Conservation (phyloP, 1,139 yeast species). For the Sporopachydermia cereana region DNA sequence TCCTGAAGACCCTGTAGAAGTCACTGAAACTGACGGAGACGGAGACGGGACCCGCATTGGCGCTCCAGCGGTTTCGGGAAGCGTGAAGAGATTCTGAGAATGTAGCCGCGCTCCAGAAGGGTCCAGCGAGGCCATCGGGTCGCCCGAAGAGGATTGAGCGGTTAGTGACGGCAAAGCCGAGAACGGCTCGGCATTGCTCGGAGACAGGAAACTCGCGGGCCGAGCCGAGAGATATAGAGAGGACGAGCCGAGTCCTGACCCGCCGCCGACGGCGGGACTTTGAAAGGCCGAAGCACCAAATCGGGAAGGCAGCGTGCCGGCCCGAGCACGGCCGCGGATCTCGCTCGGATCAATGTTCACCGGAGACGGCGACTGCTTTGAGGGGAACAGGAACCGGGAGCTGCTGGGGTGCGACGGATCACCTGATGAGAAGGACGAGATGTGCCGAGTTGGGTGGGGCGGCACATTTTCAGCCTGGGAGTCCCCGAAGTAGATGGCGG, state of each 20-base stretch:
- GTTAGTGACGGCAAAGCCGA: neutral
- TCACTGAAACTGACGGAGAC: neutral
- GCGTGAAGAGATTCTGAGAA: neutral
- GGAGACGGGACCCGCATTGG: neutral
- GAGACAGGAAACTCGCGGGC: neutral
- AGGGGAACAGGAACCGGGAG: neutral
- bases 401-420: neutral
- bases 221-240: neutral
- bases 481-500: too few species aligned
- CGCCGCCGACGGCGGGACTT: too few species aligned
- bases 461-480: too few species aligned
- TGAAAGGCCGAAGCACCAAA: slow-evolving; percentile 11
- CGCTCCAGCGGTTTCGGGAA: neutral
- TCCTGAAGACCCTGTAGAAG: neutral
- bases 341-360: neutral
- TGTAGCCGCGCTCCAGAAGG: neutral
- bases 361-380: neutral
- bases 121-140: neutral
- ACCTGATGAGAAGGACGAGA: too few species aligned
- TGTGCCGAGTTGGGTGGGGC: too few species aligned
- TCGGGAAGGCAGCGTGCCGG: slow-evolving; percentile 33
- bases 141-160: neutral
- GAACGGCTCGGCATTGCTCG: neutral
- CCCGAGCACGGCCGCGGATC: slow-evolving; percentile 25
- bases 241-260: too few species aligned